phyloP scores from a whole-genome alignment of 306 rosid genomes.

The Astragalus glycyphyllos region DNA sequence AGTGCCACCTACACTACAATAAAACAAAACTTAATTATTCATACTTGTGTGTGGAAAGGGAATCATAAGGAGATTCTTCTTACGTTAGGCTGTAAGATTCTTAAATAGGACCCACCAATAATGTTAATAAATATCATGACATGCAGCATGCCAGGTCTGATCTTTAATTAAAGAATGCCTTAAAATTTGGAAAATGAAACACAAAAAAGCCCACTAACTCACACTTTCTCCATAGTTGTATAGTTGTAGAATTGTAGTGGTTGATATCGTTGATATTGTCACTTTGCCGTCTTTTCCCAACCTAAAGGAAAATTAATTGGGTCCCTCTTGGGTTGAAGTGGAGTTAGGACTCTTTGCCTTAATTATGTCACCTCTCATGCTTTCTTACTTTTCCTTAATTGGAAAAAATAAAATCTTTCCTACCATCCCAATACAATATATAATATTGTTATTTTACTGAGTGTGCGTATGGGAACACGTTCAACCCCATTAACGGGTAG shows the following conservation, averaged over 20 bases:
- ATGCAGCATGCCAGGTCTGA: slow-evolving; percentile 63
- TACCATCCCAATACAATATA: neutral
- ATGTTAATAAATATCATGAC: slow-evolving; percentile 42
- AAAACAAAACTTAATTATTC: neutral
- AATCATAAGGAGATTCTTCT: slow-evolving; percentile 65
- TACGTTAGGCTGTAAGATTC: slow-evolving; percentile 60
- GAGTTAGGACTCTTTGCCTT: slow-evolving; percentile 36
- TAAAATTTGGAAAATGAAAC: slow-evolving; percentile 36
- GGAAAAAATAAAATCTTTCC: slow-evolving; percentile 27
- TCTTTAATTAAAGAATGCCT: slow-evolving; percentile 24
- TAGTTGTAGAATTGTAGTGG: slow-evolving; percentile 42
- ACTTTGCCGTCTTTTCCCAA: slow-evolving; percentile 69
- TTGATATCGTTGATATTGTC: slow-evolving; percentile 45
- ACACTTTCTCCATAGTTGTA: slow-evolving; percentile 43
- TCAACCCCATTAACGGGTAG: too few species aligned
- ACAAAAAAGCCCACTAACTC: slow-evolving; percentile 30
- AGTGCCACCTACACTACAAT: too few species aligned
- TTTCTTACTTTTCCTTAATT: slow-evolving; percentile 44
- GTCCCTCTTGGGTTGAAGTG: slow-evolving; percentile 50
- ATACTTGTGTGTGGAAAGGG: slow-evolving; percentile 31
- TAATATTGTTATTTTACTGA: too few species aligned
- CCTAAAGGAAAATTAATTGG: slow-evolving; percentile 58
- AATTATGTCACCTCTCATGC: slow-evolving; percentile 31
- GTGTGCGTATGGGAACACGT: too few species aligned
- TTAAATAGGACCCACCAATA: slow-evolving; percentile 34